These are phyloP conservation scores for Pseudogymnoascus sp. DNA, from an alignment of 2,329 filamentous ascomycete species.

Conservation along the genomic window DNA sequence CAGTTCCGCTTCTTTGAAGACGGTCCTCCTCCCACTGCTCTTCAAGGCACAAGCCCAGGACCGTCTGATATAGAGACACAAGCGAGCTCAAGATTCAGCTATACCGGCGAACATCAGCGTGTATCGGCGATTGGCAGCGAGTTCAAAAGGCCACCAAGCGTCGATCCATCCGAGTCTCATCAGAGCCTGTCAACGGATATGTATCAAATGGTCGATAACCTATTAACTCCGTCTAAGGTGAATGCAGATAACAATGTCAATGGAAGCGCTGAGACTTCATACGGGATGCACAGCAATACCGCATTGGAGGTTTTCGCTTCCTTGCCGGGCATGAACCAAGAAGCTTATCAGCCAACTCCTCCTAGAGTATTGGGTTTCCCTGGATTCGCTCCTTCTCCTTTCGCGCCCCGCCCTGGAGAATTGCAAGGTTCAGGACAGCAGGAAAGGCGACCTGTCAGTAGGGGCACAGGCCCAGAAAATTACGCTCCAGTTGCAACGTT, in stretches of 20 bases:
- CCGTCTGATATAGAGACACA: neutral
- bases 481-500: neutral
- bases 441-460: neutral
- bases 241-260: neutral
- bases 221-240: constrained; percentile 34
- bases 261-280: constrained; percentile 36
- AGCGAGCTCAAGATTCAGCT: neutral
- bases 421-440: neutral
- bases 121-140: neutral
- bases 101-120: neutral
- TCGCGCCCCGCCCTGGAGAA: constrained; percentile 36
- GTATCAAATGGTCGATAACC: constrained; percentile 49
- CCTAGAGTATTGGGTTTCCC: constrained; percentile 31
- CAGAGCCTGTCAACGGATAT: constrained; percentile 38
- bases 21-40: constrained; percentile 23
- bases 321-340: constrained; percentile 19
- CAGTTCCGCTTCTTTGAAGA: constrained; percentile 46
- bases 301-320: constrained; percentile 43
- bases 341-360: constrained; percentile 22
- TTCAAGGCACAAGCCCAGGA: constrained; percentile 38
- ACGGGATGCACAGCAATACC: constrained; percentile 46
- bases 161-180: constrained; percentile 18
- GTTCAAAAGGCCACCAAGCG: constrained; percentile 11
- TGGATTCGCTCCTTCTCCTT: constrained; percentile 37
- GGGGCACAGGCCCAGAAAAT: neutral